These are phyloP conservation scores for Apophysomyces trapeziformis DNA, from an alignment of 371 early-diverging fungal species.

Conservation along the genomic window DNA sequence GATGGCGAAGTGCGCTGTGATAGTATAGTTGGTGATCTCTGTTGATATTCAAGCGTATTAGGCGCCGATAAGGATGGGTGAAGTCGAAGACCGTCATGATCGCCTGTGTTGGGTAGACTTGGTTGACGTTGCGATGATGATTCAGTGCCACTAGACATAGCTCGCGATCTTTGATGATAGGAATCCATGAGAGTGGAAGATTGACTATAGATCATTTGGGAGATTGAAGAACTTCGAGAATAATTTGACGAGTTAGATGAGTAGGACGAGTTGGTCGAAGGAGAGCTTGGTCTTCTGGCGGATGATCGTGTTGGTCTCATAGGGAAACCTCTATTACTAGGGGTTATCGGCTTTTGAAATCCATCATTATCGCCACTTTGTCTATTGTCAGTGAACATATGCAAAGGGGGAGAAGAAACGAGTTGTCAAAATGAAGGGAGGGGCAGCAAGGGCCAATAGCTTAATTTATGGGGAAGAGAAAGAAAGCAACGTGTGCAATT, in stretches of 20 bases:
- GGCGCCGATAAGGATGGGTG: not conserved
- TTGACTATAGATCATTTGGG: not conserved
- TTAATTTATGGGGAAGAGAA: not conserved
- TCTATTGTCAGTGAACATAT: not conserved
- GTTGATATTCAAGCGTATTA: not conserved
- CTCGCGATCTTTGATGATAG: conserved; percentile 5
- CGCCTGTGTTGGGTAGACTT: not conserved
- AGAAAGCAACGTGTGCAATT: not conserved
- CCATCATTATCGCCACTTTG: not conserved
- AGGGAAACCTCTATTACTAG: not conserved
- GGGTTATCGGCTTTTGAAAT: not conserved
- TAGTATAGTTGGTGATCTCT: not conserved
- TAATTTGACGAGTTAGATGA: conserved; percentile 1
- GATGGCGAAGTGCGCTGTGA: not conserved
- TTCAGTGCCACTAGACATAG: not conserved
- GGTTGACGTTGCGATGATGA: not conserved
- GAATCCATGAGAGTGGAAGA: not conserved
- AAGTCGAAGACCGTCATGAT: not conserved
- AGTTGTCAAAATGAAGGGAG: not conserved
- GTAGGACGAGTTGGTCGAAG: conserved; percentile 1
- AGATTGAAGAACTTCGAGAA: not conserved
- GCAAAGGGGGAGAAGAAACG: not conserved
- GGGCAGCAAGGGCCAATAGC: not conserved
- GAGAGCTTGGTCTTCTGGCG: not conserved
- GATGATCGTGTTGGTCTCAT: not conserved